phyloP scores from a whole-genome alignment of 768 basidiomycete genomes.

The Amanita rimosa region DNA sequence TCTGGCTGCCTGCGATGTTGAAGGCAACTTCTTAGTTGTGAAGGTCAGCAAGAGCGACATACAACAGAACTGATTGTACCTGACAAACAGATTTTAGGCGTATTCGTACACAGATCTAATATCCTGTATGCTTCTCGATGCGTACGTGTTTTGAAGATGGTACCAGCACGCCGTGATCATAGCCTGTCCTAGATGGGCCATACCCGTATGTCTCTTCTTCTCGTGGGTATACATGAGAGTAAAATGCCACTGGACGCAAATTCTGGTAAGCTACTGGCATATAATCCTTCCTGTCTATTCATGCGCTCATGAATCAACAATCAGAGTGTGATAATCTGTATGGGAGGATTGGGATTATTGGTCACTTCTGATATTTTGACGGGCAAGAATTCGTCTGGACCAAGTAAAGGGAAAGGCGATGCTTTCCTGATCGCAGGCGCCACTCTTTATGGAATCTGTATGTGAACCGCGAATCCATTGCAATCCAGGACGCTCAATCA shows the following conservation, averaged over 20 bases:
- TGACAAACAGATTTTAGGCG: conserved; percentile 29
- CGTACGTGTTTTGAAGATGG: conserved; percentile 30
- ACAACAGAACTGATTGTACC: neutral
- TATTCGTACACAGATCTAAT: conserved; percentile 81
- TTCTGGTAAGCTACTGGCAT: conserved; percentile 38
- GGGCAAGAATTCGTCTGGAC: conserved; percentile 59
- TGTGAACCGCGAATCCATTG: conserved; percentile 15
- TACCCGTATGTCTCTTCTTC: conserved; percentile 77
- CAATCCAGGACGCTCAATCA: neutral
- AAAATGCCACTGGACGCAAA: conserved; percentile 75
- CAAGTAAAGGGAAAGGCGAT: conserved; percentile 65
- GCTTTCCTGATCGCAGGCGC: conserved; percentile 82
- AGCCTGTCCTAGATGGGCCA: conserved; percentile 61
- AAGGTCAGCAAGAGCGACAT: conserved; percentile 29
- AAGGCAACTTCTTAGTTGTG: conserved; percentile 80
- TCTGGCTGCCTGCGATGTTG: conserved; percentile 73
- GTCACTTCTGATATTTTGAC: conserved; percentile 72
- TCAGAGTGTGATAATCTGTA: conserved; percentile 63
- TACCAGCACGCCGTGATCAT: neutral
- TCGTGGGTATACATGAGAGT: conserved; percentile 77
- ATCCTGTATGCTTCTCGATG: conserved; percentile 85
- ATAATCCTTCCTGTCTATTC: neutral
- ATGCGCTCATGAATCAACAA: neutral
- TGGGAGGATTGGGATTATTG: conserved; percentile 69
- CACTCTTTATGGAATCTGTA: conserved; percentile 79